phyloP scores from a whole-genome alignment of 371 early-diverging fungal species.

The Rhizopus stolonifer region DNA sequence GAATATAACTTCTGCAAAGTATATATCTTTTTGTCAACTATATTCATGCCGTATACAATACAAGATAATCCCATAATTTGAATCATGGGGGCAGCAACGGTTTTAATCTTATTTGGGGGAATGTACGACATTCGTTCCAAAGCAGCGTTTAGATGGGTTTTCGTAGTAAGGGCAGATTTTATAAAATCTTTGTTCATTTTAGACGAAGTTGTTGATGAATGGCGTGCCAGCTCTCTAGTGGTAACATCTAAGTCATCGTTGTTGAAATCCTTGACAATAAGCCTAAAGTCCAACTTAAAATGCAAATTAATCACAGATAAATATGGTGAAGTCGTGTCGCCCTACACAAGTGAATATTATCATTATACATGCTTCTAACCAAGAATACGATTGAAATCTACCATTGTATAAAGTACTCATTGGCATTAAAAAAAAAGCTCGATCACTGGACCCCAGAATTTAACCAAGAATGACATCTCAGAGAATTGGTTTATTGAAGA shows the following conservation, averaged over 20 bases:
- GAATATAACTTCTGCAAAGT: conserved; percentile 9
- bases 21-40: conserved; percentile 11
- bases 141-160: conserved; percentile 5
- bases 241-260: conserved; percentile 7
- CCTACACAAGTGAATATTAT: conserved; percentile 14
- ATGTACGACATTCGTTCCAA: conserved; percentile 11
- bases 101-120: conserved; percentile 11
- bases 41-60: conserved; percentile 12
- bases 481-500: conserved; percentile 13
- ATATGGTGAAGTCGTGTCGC: conserved; percentile 12
- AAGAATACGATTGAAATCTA: conserved; percentile 16
- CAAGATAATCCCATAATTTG: conserved; percentile 12
- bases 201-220: conserved; percentile 8
- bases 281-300: conserved; percentile 15
- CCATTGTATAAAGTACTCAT: conserved; percentile 19
- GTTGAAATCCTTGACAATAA: conserved; percentile 15
- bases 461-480: conserved; percentile 13
- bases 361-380: conserved; percentile 7
- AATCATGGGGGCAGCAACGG: conserved; percentile 10
- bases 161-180: background rate
- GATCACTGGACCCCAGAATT: conserved; percentile 19
- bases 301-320: conserved; percentile 11
- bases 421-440: conserved; percentile 16
- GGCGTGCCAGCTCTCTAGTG: conserved; percentile 9
- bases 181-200: conserved; percentile 8